phyloP scores from a whole-genome alignment of 106 monocot species.

The Amphibolis antarctica region DNA sequence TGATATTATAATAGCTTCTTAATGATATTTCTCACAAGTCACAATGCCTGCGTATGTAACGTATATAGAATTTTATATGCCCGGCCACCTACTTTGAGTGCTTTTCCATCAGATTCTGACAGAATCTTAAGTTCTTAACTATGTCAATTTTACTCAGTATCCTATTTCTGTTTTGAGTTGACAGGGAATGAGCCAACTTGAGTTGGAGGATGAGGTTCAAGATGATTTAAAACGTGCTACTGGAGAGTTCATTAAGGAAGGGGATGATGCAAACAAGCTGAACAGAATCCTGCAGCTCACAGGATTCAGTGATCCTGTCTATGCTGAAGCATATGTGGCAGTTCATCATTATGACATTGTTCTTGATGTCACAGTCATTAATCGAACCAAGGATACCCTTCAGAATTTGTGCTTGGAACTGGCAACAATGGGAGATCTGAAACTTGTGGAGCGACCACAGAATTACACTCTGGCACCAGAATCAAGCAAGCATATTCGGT shows the following conservation, averaged over 20 bases:
- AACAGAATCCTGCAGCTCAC: slow-evolving; percentile 88
- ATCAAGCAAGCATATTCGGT: slow-evolving; percentile 70
- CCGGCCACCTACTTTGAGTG: too few species aligned
- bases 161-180: not conserved
- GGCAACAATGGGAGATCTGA: slow-evolving; percentile 89
- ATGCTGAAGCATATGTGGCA: slow-evolving; percentile 91
- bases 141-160: too few species aligned
- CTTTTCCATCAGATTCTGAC: too few species aligned
- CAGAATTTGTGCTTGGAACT: slow-evolving; percentile 86
- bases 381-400: slow-evolving; percentile 80
- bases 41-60: too few species aligned
- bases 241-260: slow-evolving; percentile 80
- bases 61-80: too few species aligned
- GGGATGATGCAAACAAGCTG: slow-evolving; percentile 67
- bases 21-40: too few species aligned
- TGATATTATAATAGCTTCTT: too few species aligned
- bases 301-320: slow-evolving; percentile 85
- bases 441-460: slow-evolving; percentile 88
- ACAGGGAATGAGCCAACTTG: slow-evolving; percentile 91
- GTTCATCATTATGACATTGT: slow-evolving; percentile 95
- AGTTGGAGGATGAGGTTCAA: slow-evolving; percentile 86
- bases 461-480: slow-evolving; percentile 87
- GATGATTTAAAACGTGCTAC: slow-evolving; percentile 91
- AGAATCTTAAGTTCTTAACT: too few species aligned
- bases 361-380: slow-evolving; percentile 87